Base-by-base conservation (phyloP, 2,329 filamentous ascomycete species). In the Fusarium chuoi region DNA sequence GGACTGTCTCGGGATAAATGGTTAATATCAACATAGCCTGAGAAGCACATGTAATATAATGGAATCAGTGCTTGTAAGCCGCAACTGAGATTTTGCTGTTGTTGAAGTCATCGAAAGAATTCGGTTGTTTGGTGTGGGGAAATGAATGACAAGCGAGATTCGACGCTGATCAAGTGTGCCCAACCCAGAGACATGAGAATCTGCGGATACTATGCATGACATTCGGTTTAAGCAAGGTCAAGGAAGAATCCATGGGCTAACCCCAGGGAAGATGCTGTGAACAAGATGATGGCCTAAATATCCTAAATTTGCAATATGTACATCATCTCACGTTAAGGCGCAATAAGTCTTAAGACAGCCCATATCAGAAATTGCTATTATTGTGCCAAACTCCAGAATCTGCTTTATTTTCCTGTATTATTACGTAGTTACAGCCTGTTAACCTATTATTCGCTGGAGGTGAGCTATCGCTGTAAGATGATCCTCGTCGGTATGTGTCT, bases 401-500 rank as follows among this genome's bases (percentile, higher is more conserved):
- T 3, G 18, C 22, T 20, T 33, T 35, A 17, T 11, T 48, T 15
- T 35, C 28, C 24, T 36, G 11, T 35, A 17, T 22, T n/a, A 18
- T 20, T 35, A 17, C 28, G 15, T 10, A 17, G 20, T n/a, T 30
- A 13, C 13, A 57, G 22, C 33, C 42, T 26, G 4, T 12, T 4
- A 28, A 39, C 10, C 20, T 10, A 18, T 39, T 41, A 28, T 55
- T 28, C n/a, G 22, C 51, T 36, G 14, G 17, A 49, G 46, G n/a
- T 26, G 48, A 52, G 38, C 38, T 22, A 44, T 30, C 26, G 10
- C n/a, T n/a, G 28, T 35, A 18, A n/a, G 63, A 44, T 68, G 59
- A 71, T 74, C 55, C 26, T 58, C 14, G 41, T 49, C 70, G 68
- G 65, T 56, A 75, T 67, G 57, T 67, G 65, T 62, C 61, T 76